Percentiles rank a stretch among this genome's conserved stretches.
Conservation (phyloP, 2,329 filamentous ascomycete genomes). For the Pyrenochaeta sp. region DNA sequence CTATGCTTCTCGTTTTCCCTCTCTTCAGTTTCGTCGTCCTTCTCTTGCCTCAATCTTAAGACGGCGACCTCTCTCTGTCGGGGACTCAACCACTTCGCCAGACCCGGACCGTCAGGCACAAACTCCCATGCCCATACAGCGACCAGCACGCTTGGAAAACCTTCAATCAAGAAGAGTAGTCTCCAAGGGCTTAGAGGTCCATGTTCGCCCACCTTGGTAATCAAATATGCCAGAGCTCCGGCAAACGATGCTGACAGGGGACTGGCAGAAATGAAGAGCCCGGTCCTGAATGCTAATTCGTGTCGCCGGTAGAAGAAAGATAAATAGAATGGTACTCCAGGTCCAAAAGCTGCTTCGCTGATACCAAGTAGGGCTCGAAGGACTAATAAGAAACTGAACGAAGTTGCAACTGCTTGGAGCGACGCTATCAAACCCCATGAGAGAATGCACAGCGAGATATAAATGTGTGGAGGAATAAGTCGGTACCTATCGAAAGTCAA, state of each 20-base stretch:
- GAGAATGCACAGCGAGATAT: conserved; percentile 70
- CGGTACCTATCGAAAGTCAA: conserved; percentile 54
- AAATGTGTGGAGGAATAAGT: conserved; percentile 66
- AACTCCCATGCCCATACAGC: conserved; percentile 76
- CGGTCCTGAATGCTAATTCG: conserved; percentile 85
- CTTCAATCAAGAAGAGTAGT: conserved; percentile 83
- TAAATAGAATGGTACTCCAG: conserved; percentile 70
- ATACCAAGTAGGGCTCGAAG: conserved; percentile 65
- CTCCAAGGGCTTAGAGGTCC: conserved; percentile 82
- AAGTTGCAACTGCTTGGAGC: conserved; percentile 63
- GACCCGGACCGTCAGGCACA: conserved; percentile 75
- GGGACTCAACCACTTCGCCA: conserved; percentile 52
- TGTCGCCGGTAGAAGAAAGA: conserved; percentile 69
- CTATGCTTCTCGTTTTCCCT: conserved; percentile 20
- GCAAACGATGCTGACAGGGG: conserved; percentile 72
- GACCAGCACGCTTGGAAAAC: conserved; percentile 80
- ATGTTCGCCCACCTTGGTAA: conserved; percentile 71
- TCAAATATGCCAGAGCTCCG: conserved; percentile 78
- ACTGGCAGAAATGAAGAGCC: conserved; percentile 81
- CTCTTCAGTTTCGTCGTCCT: conserved; percentile 45
- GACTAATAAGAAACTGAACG: conserved; percentile 65
- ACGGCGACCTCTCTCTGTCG: conserved; percentile 70
- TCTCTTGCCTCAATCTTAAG: conserved; percentile 68
- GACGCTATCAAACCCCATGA: conserved; percentile 83
- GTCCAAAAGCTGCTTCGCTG: conserved; percentile 68